Conservation (phyloP, 2,329 filamentous ascomycete genomes). For the Graphiopsis chlorocephala region DNA sequence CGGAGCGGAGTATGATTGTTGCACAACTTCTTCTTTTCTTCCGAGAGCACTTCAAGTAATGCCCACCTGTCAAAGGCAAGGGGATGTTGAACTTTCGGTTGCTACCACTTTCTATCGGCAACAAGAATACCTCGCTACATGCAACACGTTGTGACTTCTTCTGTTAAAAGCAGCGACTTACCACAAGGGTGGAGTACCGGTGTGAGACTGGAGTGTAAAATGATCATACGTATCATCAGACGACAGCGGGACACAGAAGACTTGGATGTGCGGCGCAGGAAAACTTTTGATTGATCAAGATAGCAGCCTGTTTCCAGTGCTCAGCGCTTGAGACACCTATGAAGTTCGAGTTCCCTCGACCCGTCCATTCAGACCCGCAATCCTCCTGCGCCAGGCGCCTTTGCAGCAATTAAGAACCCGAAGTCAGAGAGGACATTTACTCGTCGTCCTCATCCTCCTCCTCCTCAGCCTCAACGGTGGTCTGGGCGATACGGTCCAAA, state of each 20-base stretch:
- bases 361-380: slow-evolving; percentile 9
- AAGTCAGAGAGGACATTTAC: slow-evolving; percentile 11
- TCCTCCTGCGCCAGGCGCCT: slow-evolving; percentile 15
- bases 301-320: slow-evolving; percentile 12
- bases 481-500: slow-evolving; percentile 72
- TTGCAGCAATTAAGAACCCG: slow-evolving; percentile 12
- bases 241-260: not conserved
- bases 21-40: no score
- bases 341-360: slow-evolving; percentile 14
- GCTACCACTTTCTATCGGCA: no score
- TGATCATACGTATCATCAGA: not conserved
- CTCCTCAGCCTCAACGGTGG: slow-evolving; percentile 51
- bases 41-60: no score
- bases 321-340: slow-evolving; percentile 18
- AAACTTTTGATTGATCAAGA: slow-evolving; percentile 16
- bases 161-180: no score
- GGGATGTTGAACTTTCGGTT: no score
- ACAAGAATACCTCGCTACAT: no score
- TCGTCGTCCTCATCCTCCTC: slow-evolving; percentile 47
- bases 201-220: no score
- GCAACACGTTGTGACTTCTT: no score
- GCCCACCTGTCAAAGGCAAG: no score
- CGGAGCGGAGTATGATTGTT: no score
- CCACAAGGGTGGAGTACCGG: no score
- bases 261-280: slow-evolving; percentile 7